These are phyloP conservation scores for Penicillium corylophilum DNA, from an alignment of 2,329 filamentous ascomycete species.

Conservation along the genomic window DNA sequence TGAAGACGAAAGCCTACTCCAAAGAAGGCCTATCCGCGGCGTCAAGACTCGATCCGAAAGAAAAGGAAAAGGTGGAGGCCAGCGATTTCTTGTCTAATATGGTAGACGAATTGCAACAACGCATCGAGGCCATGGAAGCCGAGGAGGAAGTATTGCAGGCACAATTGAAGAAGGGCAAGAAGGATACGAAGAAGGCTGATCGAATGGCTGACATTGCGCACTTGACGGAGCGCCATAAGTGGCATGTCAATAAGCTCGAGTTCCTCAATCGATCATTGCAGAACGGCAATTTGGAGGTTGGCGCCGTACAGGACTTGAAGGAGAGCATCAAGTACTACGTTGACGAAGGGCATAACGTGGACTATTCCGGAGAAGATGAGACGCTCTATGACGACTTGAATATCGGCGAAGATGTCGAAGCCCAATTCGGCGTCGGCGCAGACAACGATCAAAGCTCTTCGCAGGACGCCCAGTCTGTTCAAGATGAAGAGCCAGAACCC, in stretches of 20 bases:
- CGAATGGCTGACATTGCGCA: constrained; percentile 82
- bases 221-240: constrained; percentile 89
- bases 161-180: constrained; percentile 93
- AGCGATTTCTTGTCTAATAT: constrained; percentile 81
- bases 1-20: constrained; percentile 99
- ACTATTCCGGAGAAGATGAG: constrained; percentile 87
- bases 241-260: constrained; percentile 91
- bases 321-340: constrained; percentile 96
- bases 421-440: constrained; percentile 73
- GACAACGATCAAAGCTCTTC: constrained; percentile 91
- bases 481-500: constrained; percentile 73
- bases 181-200: constrained; percentile 77
- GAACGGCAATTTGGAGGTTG: constrained; percentile 85
- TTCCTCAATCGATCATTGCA: constrained; percentile 85
- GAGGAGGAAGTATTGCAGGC: constrained; percentile 84
- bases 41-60: constrained; percentile 92
- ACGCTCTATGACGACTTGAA: constrained; percentile 92
- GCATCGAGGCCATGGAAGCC: constrained; percentile 89
- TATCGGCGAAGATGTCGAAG: constrained; percentile 81
- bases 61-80: constrained; percentile 87
- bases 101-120: constrained; percentile 89
- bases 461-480: constrained; percentile 88
- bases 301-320: constrained; percentile 83
- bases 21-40: constrained; percentile 94
- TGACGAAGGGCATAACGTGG: constrained; percentile 79